A percentile compares a stretch with the other conserved stretches of the same genome.
These are phyloP conservation scores for Prunella vulgaris DNA, from an alignment of 257 asterid species.

Conservation along the genomic window DNA sequence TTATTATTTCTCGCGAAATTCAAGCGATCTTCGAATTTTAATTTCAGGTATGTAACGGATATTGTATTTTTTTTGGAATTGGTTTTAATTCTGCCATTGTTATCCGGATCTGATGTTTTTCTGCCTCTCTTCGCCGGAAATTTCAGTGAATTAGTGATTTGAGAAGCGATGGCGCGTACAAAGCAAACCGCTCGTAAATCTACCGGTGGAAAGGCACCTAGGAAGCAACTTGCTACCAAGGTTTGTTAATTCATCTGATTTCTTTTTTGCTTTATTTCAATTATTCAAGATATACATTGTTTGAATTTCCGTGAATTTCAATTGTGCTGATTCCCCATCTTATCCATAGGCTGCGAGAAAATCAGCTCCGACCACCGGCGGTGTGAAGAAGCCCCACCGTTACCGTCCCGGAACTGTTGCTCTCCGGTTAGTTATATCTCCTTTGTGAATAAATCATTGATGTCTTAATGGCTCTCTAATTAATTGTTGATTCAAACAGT, in stretches of 20 bases:
- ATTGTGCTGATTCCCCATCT: background rate
- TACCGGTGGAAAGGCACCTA: constrained; percentile 66
- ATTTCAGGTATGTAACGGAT: background rate
- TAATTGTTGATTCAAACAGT: constrained; percentile 21
- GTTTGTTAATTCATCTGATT: constrained; percentile 10
- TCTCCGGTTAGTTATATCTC: constrained; percentile 41
- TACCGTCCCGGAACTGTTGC: constrained; percentile 81
- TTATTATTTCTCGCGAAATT: too few species aligned
- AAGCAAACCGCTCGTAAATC: constrained; percentile 77
- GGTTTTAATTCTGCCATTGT: too few species aligned
- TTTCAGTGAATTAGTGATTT: background rate
- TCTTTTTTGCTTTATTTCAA: background rate
- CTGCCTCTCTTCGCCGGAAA: background rate
- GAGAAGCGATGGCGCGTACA: constrained; percentile 64
- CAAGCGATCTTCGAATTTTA: too few species aligned
- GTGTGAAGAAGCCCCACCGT: constrained; percentile 86
- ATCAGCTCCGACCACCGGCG: constrained; percentile 73
- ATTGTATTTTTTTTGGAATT: background rate
- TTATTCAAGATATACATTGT: background rate
- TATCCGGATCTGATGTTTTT: background rate
- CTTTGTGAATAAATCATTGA: background rate
- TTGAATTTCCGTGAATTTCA: background rate
- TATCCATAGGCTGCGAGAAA: constrained; percentile 61
- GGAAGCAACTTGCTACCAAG: constrained; percentile 78
- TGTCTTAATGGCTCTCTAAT: background rate